Percentiles rank a stretch among this genome's conserved stretches.
phyloP scores from a whole-genome alignment of 2,329 filamentous ascomycete genomes.

The Verticillium alfalfae region DNA sequence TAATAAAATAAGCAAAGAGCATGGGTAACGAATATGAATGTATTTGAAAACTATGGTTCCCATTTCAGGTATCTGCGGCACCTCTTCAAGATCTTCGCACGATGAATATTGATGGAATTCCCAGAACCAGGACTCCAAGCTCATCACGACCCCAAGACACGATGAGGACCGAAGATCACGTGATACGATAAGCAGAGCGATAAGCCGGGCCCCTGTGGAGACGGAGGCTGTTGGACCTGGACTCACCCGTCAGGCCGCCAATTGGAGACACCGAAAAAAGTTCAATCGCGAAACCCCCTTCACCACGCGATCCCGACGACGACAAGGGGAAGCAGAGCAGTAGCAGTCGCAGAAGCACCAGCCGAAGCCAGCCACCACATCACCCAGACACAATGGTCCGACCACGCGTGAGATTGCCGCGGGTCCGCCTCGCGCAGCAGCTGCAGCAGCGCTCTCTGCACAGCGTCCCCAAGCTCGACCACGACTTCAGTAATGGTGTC shows the following conservation, averaged over 20 bases:
- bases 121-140: too few species aligned
- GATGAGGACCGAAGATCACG: neutral
- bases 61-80: too few species aligned
- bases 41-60: too few species aligned
- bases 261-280: neutral
- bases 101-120: too few species aligned
- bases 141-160: too few species aligned
- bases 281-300: neutral
- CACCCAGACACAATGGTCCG: constrained; percentile 41
- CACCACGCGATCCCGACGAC: neutral
- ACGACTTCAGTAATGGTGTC: constrained; percentile 48
- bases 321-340: neutral
- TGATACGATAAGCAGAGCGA: neutral
- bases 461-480: constrained; percentile 37
- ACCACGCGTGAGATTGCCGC: constrained; percentile 47
- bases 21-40: too few species aligned
- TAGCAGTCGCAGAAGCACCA: too few species aligned
- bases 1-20: too few species aligned
- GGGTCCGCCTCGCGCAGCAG: constrained; percentile 29
- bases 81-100: too few species aligned
- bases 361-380: neutral
- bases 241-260: neutral
- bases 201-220: neutral
- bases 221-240: neutral
- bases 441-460: constrained; percentile 35